phyloP scores from a whole-genome alignment of 2,329 filamentous ascomycete species.

The Trichoderma guizhouense region DNA sequence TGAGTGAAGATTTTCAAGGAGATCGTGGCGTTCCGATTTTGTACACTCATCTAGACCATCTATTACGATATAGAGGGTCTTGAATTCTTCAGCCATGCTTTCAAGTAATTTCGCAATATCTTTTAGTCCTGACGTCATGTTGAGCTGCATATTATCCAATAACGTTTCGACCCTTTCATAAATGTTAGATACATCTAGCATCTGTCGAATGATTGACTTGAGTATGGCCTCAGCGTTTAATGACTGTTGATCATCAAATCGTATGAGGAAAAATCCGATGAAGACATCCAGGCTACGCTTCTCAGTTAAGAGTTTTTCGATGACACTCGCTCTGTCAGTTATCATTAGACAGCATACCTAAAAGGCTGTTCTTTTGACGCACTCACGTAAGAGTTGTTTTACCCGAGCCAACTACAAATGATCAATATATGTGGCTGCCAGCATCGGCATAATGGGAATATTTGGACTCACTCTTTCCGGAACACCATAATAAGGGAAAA shows the following conservation, averaged over 20 bases:
- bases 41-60: constrained; percentile 36
- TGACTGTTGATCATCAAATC: constrained; percentile 17
- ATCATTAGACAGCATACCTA: neutral
- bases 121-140: neutral
- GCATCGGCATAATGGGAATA: neutral
- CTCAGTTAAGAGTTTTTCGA: constrained; percentile 17
- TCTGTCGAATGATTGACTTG: constrained; percentile 21
- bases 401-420: constrained; percentile 24
- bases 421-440: neutral
- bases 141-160: neutral
- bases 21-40: constrained; percentile 21
- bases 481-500: constrained; percentile 28
- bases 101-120: neutral
- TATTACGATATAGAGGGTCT: constrained; percentile 28
- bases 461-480: constrained; percentile 29
- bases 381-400: constrained; percentile 26
- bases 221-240: constrained; percentile 20
- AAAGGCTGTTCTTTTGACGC: neutral
- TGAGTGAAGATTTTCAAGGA: neutral
- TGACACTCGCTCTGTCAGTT: constrained; percentile 13
- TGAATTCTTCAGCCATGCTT: neutral
- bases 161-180: neutral
- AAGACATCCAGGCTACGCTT: neutral
- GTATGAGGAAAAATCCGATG: constrained; percentile 20
- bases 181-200: neutral